Conservation (phyloP, 1,284 basidiomycete genomes). For the Ganoderma multipileum region DNA sequence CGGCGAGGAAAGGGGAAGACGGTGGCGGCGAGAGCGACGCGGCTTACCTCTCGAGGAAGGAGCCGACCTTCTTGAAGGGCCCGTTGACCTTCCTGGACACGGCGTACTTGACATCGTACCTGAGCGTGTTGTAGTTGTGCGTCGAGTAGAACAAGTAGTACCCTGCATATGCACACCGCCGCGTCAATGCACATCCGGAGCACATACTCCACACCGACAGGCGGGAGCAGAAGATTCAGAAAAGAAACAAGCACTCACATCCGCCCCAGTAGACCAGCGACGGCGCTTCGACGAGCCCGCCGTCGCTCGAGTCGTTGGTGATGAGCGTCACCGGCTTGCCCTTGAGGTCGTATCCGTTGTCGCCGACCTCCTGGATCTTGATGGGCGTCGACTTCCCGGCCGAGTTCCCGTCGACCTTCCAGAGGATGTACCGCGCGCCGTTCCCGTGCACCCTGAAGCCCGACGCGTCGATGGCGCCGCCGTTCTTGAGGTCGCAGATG, state of each 20-base stretch:
- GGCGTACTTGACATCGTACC: constrained; percentile 35
- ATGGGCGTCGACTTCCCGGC: constrained; percentile 23
- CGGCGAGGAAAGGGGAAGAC: no score
- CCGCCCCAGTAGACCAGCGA: constrained; percentile 15
- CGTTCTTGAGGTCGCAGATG: constrained; percentile 29
- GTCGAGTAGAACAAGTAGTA: constrained; percentile 34
- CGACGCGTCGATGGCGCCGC: constrained; percentile 35
- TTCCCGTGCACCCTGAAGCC: constrained; percentile 27
- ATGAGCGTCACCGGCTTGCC: constrained; percentile 30
- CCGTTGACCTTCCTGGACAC: constrained; percentile 29
- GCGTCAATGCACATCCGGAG: not conserved
- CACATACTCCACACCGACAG: no score
- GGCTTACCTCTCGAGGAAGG: constrained; percentile 9
- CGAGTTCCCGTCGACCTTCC: constrained; percentile 35
- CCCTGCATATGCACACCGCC: not conserved
- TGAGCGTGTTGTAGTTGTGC: constrained; percentile 30
- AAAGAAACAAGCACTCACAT: not conserved
- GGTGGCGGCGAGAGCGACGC: not conserved
- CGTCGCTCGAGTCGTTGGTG: constrained; percentile 20
- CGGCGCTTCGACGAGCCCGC: constrained; percentile 36
- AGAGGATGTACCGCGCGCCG: constrained; percentile 31
- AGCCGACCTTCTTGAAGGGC: constrained; percentile 32
- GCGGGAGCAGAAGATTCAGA: no score
- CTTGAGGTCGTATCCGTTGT: constrained; percentile 28
- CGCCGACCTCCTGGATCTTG: constrained; percentile 25